Base-by-base conservation (phyloP, 2,329 filamentous ascomycete genomes). In the Stromatinia cepivora region DNA sequence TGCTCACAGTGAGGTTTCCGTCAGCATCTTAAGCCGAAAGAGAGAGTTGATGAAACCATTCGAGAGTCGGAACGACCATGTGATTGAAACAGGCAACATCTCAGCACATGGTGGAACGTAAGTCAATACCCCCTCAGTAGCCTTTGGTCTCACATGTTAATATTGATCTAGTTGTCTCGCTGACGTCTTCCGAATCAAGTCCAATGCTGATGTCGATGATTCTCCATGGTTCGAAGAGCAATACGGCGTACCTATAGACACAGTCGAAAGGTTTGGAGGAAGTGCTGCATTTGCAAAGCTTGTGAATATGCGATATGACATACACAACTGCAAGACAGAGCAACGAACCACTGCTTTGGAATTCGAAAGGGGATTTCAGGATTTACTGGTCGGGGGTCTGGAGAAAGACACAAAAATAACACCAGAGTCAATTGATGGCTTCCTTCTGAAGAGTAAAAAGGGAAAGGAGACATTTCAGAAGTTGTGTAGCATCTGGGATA, bases 21-120 rank as follows among this genome's bases (percentile, higher is more conserved):
- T 63, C 31, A 63, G 59, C 15, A 56, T 66, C 8, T 31, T 66
- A 25, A 25, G 20, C 22, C 42, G 39, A 13, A 66, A 66, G 20
- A 66, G 64, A 59, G 52, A 66, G 34, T 8, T 31, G 15, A 46
- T 13, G 39, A 66, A 59, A n/a, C 53, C 64, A 2, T 28, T 17
- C 20, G 52, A 58, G 13, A 31, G 15, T 39, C 64, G 64, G 0
- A 9, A 48, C n/a, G 64, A 59, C 6, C 39, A 66, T 3, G 7
- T 59, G 39, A 58, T 66, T 9, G 64, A 59, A 17, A 34, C 45
- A 25, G 64, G 64, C 22, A 66, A 58, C 17, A 17, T 46, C 25
- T n/a, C 64, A 36, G 39, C 52, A 36, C 52, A 66, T 58, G 28
- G 52, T 20, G 64, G 64, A 66, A 66, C 53, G 64, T 66, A 45